A percentile compares a stretch with the other conserved stretches of the same genome.
These are phyloP conservation scores for Ceratocystiopsis sp. DNA, from an alignment of 2,329 filamentous ascomycete species.

Conservation along the genomic window DNA sequence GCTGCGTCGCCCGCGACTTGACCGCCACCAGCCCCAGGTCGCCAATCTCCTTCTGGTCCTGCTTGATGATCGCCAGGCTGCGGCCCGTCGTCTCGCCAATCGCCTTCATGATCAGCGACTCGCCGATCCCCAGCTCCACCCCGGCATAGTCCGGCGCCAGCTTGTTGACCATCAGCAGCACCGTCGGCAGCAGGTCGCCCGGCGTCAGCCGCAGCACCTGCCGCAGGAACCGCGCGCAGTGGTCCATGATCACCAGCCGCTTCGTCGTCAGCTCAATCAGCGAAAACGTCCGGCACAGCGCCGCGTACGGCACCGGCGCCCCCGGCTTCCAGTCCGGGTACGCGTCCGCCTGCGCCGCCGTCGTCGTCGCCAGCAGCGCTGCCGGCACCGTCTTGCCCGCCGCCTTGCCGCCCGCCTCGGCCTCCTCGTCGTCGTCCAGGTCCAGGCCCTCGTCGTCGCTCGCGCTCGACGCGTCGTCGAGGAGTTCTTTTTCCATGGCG, in stretches of 20 bases:
- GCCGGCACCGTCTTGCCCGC: constrained; percentile 68
- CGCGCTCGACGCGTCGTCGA: constrained; percentile 27
- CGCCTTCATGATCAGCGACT: constrained; percentile 96
- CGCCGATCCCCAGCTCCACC: constrained; percentile 94
- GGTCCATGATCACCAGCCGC: constrained; percentile 68
- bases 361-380: constrained; percentile 56
- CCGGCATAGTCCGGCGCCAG: constrained; percentile 91
- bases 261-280: constrained; percentile 91
- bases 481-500: constrained; percentile 24
- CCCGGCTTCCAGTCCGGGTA: constrained; percentile 91
- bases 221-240: constrained; percentile 78
- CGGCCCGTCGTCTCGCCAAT: constrained; percentile 90
- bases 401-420: constrained; percentile 46
- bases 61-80: constrained; percentile 76
- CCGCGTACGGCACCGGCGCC: constrained; percentile 81
- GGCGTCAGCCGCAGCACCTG: constrained; percentile 91
- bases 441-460: constrained; percentile 28
- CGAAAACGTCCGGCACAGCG: constrained; percentile 86
- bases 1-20: constrained; percentile 87
- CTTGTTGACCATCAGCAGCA: constrained; percentile 95
- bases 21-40: constrained; percentile 89
- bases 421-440: constrained; percentile 43
- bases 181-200: constrained; percentile 68
- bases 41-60: constrained; percentile 90
- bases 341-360: constrained; percentile 60